Conservation (phyloP, 768 basidiomycete genomes). For the Suillus variegatus region DNA sequence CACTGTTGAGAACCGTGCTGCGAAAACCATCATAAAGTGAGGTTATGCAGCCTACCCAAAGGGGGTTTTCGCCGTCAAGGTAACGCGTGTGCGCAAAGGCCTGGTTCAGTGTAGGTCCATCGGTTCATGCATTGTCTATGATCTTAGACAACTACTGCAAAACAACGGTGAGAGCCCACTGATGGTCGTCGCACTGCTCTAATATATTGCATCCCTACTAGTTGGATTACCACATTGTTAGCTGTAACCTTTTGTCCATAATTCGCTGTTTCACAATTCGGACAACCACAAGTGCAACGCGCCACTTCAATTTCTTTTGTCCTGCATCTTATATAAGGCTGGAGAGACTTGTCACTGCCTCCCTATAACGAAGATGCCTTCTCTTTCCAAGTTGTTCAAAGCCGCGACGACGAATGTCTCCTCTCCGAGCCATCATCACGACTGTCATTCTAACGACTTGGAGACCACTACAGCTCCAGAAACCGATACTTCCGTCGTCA, state of each 20-base stretch:
- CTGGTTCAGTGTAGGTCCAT: no score
- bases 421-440: no score
- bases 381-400: neutral
- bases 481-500: neutral
- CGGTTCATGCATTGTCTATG: neutral
- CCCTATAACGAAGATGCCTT: neutral
- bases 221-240: neutral
- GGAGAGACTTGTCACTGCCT: neutral
- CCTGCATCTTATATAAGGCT: neutral
- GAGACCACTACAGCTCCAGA: neutral
- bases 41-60: no score
- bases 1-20: neutral
- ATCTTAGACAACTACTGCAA: neutral
- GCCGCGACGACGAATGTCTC: neutral
- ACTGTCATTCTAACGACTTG: neutral
- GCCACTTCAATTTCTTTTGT: neutral
- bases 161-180: neutral
- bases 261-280: neutral
- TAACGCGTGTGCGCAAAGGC: neutral
- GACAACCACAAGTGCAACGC: neutral
- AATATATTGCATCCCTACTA: neutral
- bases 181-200: neutral
- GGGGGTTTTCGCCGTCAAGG: neutral
- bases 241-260: neutral
- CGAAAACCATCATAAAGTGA: neutral